A percentile compares a stretch with the other conserved stretches of the same genome.
These are phyloP conservation scores for Solanum hybrid DNA, from an alignment of 305 asterid genomes.

Conservation along the genomic window DNA sequence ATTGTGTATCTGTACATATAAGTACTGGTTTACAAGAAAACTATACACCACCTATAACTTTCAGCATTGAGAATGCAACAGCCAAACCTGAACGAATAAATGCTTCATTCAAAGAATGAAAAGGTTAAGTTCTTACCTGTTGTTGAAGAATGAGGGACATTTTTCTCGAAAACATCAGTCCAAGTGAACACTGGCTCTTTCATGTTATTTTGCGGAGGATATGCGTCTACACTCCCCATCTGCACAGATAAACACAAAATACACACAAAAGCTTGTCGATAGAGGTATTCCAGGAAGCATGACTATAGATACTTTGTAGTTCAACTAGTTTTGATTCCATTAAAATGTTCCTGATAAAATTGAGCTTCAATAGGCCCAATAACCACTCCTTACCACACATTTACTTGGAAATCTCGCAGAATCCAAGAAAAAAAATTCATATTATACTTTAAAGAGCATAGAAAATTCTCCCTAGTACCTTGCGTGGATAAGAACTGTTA, in stretches of 20 bases:
- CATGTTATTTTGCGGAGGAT: conserved; percentile 54
- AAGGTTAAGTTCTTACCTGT: conserved; percentile 26
- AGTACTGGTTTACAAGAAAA: not conserved
- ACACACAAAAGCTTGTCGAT: not conserved
- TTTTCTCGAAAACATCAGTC: conserved; percentile 69
- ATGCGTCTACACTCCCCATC: conserved; percentile 80
- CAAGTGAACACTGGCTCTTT: conserved; percentile 65
- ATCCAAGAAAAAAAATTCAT: not conserved
- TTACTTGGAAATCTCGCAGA: not conserved
- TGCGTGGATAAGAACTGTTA: conserved; percentile 54
- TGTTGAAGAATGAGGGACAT: conserved; percentile 26
- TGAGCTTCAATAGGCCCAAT: not conserved
- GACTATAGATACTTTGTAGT: not conserved
- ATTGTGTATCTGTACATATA: not conserved
- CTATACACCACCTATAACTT: not conserved
- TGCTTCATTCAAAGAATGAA: not conserved
- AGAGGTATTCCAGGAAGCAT: not conserved
- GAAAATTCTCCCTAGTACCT: conserved; percentile 26
- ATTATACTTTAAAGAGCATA: not conserved
- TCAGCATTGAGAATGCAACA: not conserved
- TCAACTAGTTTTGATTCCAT: not conserved
- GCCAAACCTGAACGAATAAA: not conserved
- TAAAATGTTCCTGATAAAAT: not conserved
- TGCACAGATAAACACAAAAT: conserved; percentile 15
- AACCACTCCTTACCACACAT: not conserved